These are phyloP conservation scores for Podospora pseudoanserina DNA, from an alignment of 495 filamentous ascomycete genomes.

Conservation along the genomic window DNA sequence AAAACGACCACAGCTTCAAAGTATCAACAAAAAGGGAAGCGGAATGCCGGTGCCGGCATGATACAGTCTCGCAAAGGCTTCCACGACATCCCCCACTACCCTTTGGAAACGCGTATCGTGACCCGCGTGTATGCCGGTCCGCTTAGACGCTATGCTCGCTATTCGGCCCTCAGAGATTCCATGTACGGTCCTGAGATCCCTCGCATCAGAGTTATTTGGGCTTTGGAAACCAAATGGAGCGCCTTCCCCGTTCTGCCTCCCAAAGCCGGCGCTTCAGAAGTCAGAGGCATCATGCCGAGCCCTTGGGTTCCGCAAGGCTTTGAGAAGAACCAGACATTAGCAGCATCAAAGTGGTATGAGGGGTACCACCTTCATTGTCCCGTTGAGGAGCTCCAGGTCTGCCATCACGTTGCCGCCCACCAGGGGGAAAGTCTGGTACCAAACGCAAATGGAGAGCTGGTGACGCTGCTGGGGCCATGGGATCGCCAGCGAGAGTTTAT, in stretches of 20 bases:
- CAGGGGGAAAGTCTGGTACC: constrained; percentile 22
- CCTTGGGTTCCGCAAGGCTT: constrained; percentile 40
- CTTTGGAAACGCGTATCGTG: constrained; percentile 43
- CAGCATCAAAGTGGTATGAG: constrained; percentile 33
- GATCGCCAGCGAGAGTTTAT: constrained; percentile 34
- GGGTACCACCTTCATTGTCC: constrained; percentile 19
- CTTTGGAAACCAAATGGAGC: constrained; percentile 39
- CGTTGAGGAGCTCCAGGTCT: neutral
- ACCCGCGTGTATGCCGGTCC: constrained; percentile 46
- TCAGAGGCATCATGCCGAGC: constrained; percentile 33
- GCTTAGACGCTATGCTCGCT: constrained; percentile 43
- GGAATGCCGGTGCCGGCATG: constrained; percentile 26
- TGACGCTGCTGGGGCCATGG: constrained; percentile 37
- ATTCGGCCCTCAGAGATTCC: constrained; percentile 39
- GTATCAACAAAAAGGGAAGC: constrained; percentile 20
- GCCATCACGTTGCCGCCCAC: neutral
- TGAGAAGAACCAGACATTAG: constrained; percentile 26
- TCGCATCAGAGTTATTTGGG: constrained; percentile 38
- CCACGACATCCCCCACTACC: constrained; percentile 42
- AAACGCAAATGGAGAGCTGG: constrained; percentile 30
- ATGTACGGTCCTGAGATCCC: constrained; percentile 43
- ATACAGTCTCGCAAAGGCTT: constrained; percentile 28
- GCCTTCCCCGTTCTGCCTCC: constrained; percentile 40
- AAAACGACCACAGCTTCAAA: constrained; percentile 16
- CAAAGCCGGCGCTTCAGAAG: constrained; percentile 24